phyloP scores from a whole-genome alignment of 352 stramenopile species.

The Hyaloperonospora brassicae region DNA sequence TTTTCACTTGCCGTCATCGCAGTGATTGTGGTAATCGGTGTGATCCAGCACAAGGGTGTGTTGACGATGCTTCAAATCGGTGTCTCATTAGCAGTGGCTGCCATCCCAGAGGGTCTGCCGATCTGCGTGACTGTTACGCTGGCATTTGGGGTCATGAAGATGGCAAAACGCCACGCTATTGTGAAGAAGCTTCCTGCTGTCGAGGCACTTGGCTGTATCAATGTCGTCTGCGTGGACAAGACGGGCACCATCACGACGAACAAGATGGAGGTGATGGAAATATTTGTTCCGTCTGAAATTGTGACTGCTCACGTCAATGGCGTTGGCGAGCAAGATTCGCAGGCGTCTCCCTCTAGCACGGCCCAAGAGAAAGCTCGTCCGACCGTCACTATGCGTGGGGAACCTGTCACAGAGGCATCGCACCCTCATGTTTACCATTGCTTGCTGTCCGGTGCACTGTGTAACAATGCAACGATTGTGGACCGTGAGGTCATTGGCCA shows the following conservation, averaged over 20 bases:
- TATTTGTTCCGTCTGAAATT: constrained; percentile 75
- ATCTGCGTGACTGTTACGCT: constrained; percentile 80
- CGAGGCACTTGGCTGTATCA: constrained; percentile 85
- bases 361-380: constrained; percentile 10
- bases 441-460: constrained; percentile 62
- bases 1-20: constrained; percentile 90
- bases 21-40: constrained; percentile 90
- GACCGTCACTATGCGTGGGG: constrained; percentile 52
- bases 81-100: constrained; percentile 78
- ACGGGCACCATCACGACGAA: constrained; percentile 92
- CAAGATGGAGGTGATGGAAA: constrained; percentile 80
- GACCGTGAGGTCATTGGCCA: constrained; percentile 72
- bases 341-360: constrained; percentile 6
- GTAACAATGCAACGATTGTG: constrained; percentile 68
- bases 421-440: constrained; percentile 73
- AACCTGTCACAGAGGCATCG: constrained; percentile 47
- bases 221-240: constrained; percentile 91
- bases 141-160: constrained; percentile 79
- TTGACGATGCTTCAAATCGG: constrained; percentile 95
- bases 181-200: constrained; percentile 85
- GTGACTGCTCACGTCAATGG: constrained; percentile 59
- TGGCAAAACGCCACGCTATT: constrained; percentile 79
- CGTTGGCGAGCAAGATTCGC: constrained; percentile 31
- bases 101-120: constrained; percentile 71
- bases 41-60: constrained; percentile 87